Base-by-base conservation (phyloP, 805 yeast genomes). In the Wickerhamiella slavikovae region DNA sequence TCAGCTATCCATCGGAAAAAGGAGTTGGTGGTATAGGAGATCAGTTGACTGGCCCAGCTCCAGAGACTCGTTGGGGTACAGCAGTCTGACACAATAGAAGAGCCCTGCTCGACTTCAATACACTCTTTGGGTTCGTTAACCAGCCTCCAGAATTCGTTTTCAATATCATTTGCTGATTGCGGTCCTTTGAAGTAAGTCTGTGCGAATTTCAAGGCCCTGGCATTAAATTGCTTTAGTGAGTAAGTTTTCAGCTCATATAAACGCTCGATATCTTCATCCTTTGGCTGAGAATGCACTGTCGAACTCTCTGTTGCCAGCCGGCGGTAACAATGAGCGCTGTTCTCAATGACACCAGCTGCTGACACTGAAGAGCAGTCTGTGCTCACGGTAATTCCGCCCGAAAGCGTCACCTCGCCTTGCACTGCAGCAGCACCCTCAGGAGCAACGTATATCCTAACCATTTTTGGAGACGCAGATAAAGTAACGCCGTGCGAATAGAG, bases 21-120 rank as follows among this genome's bases (percentile, higher is more conserved):
- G 0, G 92, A 76, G 1, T 79, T 75, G 23, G 61, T 51, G 9
- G 73, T 65, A 48, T 62, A 68, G 0, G 93, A 91, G 15, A 80
- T 49, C 35, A 67, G 69, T 13, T 77, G 68, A 37, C 79, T 53
- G 43, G 79, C 79, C 69, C 79, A 78, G 1, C 82, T 75, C 12
- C 26, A 14, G 6, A 16, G 15, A 20, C 27, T 17, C 10, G 13
- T 20, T 18, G 6, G 9, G 10, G 6, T 18, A 18, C 10, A 6
- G 21, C 21, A 28, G 2, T 22, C 22, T 10, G 24, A 8, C 2
- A 24, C 18, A 21, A 33, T 13, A 15, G 29, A 18, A 14, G 23
- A 13, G 10, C 24, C 32, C n/a, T 27, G 23, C 24, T 33, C 36
- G 9, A 33, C 24, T n/a, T 24, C 29, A 7, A 33, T 19, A 22